Base-by-base conservation (phyloP, 371 early-diverging fungal genomes). In the Rhizopus arrhizus region DNA sequence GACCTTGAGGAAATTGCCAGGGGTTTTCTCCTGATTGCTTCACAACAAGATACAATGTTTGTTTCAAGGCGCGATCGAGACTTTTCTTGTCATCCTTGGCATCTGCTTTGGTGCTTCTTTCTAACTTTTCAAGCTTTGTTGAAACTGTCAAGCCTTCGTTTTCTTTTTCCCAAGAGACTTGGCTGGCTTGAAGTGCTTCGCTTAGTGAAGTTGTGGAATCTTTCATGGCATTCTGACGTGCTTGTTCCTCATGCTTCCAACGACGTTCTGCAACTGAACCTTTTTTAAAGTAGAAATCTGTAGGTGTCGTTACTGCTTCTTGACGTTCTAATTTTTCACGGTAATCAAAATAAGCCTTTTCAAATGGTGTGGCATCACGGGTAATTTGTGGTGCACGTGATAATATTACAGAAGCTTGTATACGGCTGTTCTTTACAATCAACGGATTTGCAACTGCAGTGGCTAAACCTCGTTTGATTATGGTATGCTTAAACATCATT, bases 241-340 rank as follows among this genome's bases (percentile, higher is more conserved):
- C 78, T 41, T 70, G 66, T 45, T 84, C 84, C 56, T 84, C 84
- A 16, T 82, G 80, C 46, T 88, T 82, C 83, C 87, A 87, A 34
- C 81, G 84, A 59, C 82, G 78, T 73, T 96, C 95, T 31, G 89
- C 89, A 5, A 89, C 73, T 34, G 90, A 87, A 11, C 96, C 96
- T 78, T 90, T 90, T 72, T 95, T 95, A 73, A 95, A 93, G 72
- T 91, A 94, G 65, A 95, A 92, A 33, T 90, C 92, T 28, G 84
- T 81, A 29, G 91, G 83, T 66, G 95, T 93, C 13, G 84, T 72
- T 15, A 82, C 75, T 4, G 90, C 78, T 43, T 80, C 67, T 29
- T 77, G 76, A 36, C 88, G 88, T 53, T 87, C 87, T 15, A 89
- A 74, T 61, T 82, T 81, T 66, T 90, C 88, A 63, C 86, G 81